These are phyloP conservation scores for Amanita exitialis DNA, from an alignment of 768 basidiomycete genomes.

Conservation along the genomic window DNA sequence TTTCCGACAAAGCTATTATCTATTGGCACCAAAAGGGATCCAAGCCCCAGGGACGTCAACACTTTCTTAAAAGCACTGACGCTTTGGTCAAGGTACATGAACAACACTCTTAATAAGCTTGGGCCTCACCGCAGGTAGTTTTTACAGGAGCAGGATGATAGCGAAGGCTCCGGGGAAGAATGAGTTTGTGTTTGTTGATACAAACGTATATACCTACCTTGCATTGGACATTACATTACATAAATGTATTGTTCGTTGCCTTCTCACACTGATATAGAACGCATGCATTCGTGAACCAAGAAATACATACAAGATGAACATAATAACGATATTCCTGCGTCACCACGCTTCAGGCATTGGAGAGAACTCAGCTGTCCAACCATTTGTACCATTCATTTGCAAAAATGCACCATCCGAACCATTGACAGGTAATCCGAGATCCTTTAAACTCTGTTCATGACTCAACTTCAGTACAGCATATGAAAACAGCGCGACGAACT, in stretches of 20 bases:
- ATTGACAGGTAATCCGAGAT: conserved; percentile 85
- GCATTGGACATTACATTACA: not conserved
- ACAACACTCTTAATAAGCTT: not conserved
- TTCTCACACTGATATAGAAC: not conserved
- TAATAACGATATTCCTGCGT: conserved; percentile 13
- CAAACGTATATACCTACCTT: not conserved
- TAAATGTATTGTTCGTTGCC: not conserved
- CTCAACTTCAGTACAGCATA: not conserved
- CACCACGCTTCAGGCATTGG: conserved; percentile 82
- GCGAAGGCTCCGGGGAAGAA: conserved; percentile 71
- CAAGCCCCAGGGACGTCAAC: conserved; percentile 89
- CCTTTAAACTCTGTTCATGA: conserved; percentile 64
- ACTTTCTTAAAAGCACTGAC: conserved; percentile 86
- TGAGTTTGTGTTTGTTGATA: conserved; percentile 20
- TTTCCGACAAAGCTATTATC: conserved; percentile 93
- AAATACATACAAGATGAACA: not conserved
- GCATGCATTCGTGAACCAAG: not conserved
- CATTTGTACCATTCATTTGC: conserved; percentile 56
- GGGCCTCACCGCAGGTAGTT: conserved; percentile 40
- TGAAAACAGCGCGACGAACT: conserved; percentile 30
- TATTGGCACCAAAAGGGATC: conserved; percentile 98
- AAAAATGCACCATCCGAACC: conserved; percentile 89
- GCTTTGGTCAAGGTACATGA: conserved; percentile 73
- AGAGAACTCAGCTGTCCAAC: conserved; percentile 69
- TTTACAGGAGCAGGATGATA: conserved; percentile 82